These are phyloP conservation scores for Xylaria sp. DNA, from an alignment of 2,329 filamentous ascomycete species.

Conservation along the genomic window DNA sequence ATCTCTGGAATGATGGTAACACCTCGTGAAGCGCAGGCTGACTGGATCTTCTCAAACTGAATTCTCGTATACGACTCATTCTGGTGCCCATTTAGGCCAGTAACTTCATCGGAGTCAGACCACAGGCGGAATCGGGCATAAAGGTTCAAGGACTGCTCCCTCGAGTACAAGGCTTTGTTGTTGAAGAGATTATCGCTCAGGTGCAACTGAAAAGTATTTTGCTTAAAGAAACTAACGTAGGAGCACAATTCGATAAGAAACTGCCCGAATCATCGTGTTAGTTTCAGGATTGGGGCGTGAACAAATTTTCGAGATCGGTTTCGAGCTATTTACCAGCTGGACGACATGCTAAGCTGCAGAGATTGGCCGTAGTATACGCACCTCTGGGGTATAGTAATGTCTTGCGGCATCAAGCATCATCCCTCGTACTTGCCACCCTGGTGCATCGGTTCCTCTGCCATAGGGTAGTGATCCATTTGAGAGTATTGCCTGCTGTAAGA, in stretches of 20 bases:
- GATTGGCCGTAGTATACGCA: constrained; percentile 9
- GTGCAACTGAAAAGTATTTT: constrained; percentile 62
- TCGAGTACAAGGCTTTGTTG: constrained; percentile 51
- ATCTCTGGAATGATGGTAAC: constrained; percentile 63
- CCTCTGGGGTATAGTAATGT: constrained; percentile 56
- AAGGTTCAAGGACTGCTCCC: constrained; percentile 50
- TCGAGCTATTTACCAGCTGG: background rate
- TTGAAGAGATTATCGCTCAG: constrained; percentile 59
- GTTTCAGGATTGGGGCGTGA: background rate
- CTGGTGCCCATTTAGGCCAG: constrained; percentile 50
- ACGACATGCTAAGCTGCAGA: background rate
- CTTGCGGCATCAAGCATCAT: constrained; percentile 55
- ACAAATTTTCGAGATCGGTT: background rate
- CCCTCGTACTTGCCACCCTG: constrained; percentile 54
- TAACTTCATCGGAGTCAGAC: constrained; percentile 50
- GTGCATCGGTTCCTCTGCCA: constrained; percentile 51
- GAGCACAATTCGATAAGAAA: constrained; percentile 61
- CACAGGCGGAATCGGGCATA: constrained; percentile 59
- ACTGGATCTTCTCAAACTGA: constrained; percentile 56
- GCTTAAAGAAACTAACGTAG: constrained; percentile 64
- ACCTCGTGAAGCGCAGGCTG: constrained; percentile 54
- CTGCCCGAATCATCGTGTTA: constrained; percentile 11
- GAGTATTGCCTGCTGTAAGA: constrained; percentile 54
- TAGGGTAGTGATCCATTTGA: constrained; percentile 41
- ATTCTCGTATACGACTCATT: constrained; percentile 59